These are phyloP conservation scores for Gossypium ekmanianum DNA, from an alignment of 345 rosid genomes.

Conservation along the genomic window DNA sequence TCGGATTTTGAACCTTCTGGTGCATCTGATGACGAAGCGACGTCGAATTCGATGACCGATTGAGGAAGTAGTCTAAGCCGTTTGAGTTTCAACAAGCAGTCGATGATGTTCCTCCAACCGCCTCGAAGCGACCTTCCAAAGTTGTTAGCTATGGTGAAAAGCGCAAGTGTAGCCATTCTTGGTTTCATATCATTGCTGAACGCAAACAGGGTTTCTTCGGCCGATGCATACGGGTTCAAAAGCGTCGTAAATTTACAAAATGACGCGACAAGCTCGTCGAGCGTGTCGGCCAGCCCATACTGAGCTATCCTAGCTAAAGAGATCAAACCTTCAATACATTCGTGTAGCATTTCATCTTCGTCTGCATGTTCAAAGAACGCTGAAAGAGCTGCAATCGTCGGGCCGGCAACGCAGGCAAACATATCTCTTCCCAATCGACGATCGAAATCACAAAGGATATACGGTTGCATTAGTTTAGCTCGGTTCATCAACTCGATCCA, in stretches of 20 bases:
- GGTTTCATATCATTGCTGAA: slow-evolving; percentile 86
- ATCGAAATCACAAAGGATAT: slow-evolving; percentile 52
- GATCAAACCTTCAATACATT: slow-evolving; percentile 81
- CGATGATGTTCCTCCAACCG: slow-evolving; percentile 92
- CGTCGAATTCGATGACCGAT: slow-evolving; percentile 55
- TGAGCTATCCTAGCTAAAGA: slow-evolving; percentile 81
- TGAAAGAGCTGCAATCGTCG: slow-evolving; percentile 72
- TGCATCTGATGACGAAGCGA: slow-evolving; percentile 28
- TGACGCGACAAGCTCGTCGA: slow-evolving; percentile 79
- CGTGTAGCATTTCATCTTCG: slow-evolving; percentile 84
- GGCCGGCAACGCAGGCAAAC: slow-evolving; percentile 88
- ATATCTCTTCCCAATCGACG: slow-evolving; percentile 73
- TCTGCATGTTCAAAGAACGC: slow-evolving; percentile 87
- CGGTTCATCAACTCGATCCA: slow-evolving; percentile 77
- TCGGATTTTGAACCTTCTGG: slow-evolving; percentile 34
- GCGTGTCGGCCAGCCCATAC: slow-evolving; percentile 72
- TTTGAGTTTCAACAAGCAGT: slow-evolving; percentile 79
- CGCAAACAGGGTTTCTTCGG: slow-evolving; percentile 79
- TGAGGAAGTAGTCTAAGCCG: slow-evolving; percentile 87
- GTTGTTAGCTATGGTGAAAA: slow-evolving; percentile 75
- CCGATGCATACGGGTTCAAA: slow-evolving; percentile 78
- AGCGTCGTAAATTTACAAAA: slow-evolving; percentile 83
- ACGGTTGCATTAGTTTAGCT: slow-evolving; percentile 45
- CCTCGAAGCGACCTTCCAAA: slow-evolving; percentile 74
- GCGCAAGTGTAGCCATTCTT: slow-evolving; percentile 84